Percentiles rank a stretch among this genome's conserved stretches.
Evolutionary conservation across 306 rosid species (phyloP).

Genomic region (Malus sieversii): DNA sequence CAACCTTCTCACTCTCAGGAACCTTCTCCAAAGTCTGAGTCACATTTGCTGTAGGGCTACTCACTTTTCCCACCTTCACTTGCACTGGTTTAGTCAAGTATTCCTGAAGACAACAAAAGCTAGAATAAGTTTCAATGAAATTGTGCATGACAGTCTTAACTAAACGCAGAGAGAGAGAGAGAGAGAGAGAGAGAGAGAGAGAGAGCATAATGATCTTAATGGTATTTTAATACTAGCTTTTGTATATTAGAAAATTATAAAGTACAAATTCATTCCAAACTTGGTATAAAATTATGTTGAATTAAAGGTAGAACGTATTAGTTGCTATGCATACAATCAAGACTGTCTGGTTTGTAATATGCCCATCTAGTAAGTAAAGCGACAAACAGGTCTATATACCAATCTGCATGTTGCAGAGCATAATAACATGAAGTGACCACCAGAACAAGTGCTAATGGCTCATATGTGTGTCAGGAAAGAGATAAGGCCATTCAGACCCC

Average conservation of each 20-base stretch:
- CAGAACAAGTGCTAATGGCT: not conserved
- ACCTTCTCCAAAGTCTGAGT: constrained; percentile 71
- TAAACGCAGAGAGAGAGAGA: not conserved
- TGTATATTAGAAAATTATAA: not conserved
- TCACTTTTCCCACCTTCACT: constrained; percentile 85
- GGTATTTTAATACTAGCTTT: not conserved
- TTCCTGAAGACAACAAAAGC: constrained; percentile 44
- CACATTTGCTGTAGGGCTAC: constrained; percentile 87
- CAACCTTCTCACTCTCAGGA: constrained; percentile 70
- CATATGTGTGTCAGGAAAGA: not conserved
- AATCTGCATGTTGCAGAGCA: not conserved
- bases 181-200: not conserved
- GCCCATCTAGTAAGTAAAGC: not conserved
- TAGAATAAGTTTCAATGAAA: not conserved
- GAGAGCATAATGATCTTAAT: not conserved
- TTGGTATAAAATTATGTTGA: not conserved
- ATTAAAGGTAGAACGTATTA: not conserved
- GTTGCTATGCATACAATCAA: not conserved
- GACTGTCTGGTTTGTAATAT: not conserved
- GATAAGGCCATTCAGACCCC: not conserved
- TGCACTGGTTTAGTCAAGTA: constrained; percentile 62
- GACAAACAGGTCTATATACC: not conserved
- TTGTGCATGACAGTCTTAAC: not conserved
- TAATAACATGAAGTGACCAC: not conserved
- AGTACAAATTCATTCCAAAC: not conserved